Percentiles rank a stretch among this genome's conserved stretches.
These are phyloP conservation scores for Oemleria cerasiformis DNA, from an alignment of 306 rosid species.

Conservation along the genomic window DNA sequence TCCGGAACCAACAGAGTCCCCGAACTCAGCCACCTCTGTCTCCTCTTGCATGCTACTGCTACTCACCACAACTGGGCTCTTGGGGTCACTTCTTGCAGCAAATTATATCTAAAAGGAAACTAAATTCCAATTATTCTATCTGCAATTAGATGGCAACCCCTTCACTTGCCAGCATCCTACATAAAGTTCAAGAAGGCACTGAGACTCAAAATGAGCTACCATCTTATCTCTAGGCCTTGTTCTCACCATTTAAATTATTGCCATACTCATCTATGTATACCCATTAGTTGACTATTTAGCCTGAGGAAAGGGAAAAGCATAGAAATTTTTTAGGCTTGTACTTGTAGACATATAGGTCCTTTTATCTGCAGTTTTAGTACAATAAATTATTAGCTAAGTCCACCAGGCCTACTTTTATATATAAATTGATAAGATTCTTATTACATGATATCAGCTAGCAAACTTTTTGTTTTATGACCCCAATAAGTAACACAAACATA, in stretches of 20 bases:
- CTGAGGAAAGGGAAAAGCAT: conserved; percentile 37
- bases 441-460: background rate
- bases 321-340: conserved; percentile 43
- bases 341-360: conserved; percentile 38
- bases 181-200: conserved; percentile 36
- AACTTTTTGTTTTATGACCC: background rate
- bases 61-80: conserved; percentile 39
- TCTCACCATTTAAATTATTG: conserved; percentile 34
- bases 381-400: conserved; percentile 48
- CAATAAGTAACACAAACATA: background rate
- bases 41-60: conserved; percentile 36
- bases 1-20: conserved; percentile 62
- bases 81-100: conserved; percentile 40
- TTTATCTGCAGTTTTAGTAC: conserved; percentile 49
- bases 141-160: conserved; percentile 42
- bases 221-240: conserved; percentile 26
- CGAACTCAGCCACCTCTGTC: conserved; percentile 49
- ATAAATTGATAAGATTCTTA: conserved; percentile 3
- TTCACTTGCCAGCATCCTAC: conserved; percentile 41
- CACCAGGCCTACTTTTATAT: conserved; percentile 27
- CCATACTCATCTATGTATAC: conserved; percentile 37
- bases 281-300: conserved; percentile 41
- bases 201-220: conserved; percentile 31
- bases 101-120: conserved; percentile 43
- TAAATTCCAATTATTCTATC: conserved; percentile 34